Conservation (phyloP, 2,329 filamentous ascomycete species). For the Neonectria coccinea region DNA sequence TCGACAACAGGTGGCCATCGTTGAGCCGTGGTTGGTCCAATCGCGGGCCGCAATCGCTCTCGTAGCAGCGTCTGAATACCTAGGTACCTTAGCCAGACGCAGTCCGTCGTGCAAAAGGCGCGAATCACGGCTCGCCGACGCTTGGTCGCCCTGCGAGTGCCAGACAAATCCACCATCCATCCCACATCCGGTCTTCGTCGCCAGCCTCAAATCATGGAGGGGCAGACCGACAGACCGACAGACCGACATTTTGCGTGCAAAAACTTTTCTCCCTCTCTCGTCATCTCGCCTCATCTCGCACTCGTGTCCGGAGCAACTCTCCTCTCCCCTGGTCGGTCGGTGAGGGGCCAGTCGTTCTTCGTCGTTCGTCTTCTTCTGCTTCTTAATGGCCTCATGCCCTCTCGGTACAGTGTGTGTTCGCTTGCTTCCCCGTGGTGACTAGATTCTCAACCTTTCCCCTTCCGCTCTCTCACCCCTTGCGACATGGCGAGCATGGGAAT, state of each 20-base stretch:
- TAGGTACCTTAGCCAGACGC: constrained; percentile 4
- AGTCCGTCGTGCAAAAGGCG: constrained; percentile 9
- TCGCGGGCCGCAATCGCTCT: constrained; percentile 33
- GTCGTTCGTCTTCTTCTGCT: background rate
- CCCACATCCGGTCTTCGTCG: constrained; percentile 9
- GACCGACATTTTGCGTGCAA: constrained; percentile 30
- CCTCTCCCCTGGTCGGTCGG: too few relatives aligned
- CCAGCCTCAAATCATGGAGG: constrained; percentile 19
- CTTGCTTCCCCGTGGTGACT: constrained; percentile 8
- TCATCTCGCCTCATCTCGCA: background rate
- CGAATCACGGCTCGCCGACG: constrained; percentile 39
- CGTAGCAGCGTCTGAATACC: constrained; percentile 31
- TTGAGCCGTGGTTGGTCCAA: constrained; percentile 42
- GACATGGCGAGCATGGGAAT: constrained; percentile 39
- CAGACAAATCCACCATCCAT: constrained; percentile 34
- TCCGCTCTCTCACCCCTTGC: constrained; percentile 28
- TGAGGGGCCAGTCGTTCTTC: background rate
- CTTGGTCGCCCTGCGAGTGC: constrained; percentile 32
- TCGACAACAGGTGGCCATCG: constrained; percentile 29
- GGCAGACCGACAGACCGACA: constrained; percentile 47
- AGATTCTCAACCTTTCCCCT: constrained; percentile 15
- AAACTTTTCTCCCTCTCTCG: constrained; percentile 7
- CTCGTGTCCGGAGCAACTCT: background rate
- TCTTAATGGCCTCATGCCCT: constrained; percentile 20
- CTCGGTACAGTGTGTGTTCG: constrained; percentile 24